A percentile compares a stretch with the other conserved stretches of the same genome.
These are phyloP conservation scores for Trichoderma semiorbis DNA, from an alignment of 2,329 filamentous ascomycete species.

Conservation along the genomic window DNA sequence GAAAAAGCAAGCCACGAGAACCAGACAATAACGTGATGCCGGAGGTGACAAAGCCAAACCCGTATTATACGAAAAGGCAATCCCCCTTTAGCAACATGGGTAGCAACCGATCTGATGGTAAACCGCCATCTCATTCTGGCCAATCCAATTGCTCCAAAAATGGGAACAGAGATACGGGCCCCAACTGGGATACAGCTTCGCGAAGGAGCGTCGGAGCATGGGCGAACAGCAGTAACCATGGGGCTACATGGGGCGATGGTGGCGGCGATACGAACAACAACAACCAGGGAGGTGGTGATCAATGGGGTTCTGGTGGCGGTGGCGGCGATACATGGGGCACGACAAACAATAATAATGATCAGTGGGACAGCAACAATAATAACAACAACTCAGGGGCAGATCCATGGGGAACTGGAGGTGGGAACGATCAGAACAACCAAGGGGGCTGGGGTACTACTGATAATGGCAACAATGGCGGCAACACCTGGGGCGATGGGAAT, in stretches of 20 bases:
- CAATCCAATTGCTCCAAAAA: constrained; percentile 14
- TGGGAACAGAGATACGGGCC: not conserved
- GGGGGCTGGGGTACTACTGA: not conserved
- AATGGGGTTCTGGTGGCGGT: not conserved
- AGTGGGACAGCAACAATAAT: not conserved
- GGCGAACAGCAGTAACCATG: constrained; percentile 8
- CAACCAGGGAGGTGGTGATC: not conserved
- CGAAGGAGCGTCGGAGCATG: constrained; percentile 8
- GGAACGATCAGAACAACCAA: not conserved
- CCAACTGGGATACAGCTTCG: not conserved
- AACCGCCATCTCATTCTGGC: not conserved
- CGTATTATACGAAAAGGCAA: constrained; percentile 10
- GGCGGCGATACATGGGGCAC: not conserved
- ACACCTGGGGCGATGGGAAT: not conserved
- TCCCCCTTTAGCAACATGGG: constrained; percentile 25
- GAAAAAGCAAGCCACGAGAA: not conserved
- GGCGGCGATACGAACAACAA: not conserved
- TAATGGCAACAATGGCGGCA: not conserved
- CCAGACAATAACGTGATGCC: constrained; percentile 20
- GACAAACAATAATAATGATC: not conserved
- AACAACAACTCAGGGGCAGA: not conserved
- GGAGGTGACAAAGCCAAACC: not conserved
- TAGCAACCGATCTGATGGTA: constrained; percentile 13
- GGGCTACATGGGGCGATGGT: not conserved
- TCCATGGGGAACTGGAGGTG: not conserved